These are phyloP conservation scores for Gymnopilus junonius DNA, from an alignment of 768 basidiomycete species.

Conservation along the genomic window DNA sequence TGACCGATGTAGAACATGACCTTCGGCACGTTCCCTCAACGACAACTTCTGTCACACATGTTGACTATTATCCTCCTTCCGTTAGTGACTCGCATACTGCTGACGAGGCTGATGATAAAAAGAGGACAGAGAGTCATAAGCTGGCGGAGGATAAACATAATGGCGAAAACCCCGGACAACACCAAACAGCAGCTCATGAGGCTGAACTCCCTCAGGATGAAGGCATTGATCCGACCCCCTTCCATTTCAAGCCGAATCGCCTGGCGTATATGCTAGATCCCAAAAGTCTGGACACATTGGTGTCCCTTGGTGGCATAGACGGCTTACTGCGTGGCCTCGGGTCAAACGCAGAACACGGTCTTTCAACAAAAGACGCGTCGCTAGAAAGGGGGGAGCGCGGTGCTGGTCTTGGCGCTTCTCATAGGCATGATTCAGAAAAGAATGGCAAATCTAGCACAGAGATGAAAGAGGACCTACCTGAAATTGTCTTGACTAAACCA, in stretches of 20 bases:
- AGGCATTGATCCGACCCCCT: constrained; percentile 66
- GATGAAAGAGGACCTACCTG: constrained; percentile 30
- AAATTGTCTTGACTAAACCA: constrained; percentile 45
- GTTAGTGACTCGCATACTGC: constrained; percentile 24
- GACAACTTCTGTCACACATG: constrained; percentile 38
- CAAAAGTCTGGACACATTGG: constrained; percentile 73
- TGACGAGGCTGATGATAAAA: constrained; percentile 16
- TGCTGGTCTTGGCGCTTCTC: constrained; percentile 27
- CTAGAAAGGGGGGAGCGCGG: constrained; percentile 21
- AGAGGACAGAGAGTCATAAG: constrained; percentile 24
- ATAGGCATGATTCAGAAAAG: constrained; percentile 31
- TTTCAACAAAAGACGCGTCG: constrained; percentile 29
- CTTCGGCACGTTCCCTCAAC: constrained; percentile 44
- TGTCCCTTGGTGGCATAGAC: constrained; percentile 69
- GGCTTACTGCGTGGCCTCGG: constrained; percentile 77
- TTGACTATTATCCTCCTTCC: constrained; percentile 27
- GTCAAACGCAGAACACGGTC: constrained; percentile 58
- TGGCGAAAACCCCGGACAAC: constrained; percentile 28
- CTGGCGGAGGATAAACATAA: constrained; percentile 29
- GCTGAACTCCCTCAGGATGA: constrained; percentile 42
- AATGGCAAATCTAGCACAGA: constrained; percentile 7
- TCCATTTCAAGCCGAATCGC: constrained; percentile 69
- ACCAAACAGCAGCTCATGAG: constrained; percentile 34
- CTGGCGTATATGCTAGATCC: constrained; percentile 92
- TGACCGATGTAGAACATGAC: constrained; percentile 58